phyloP scores from a whole-genome alignment of 768 basidiomycete species.

The Floccularia luteovirens region DNA sequence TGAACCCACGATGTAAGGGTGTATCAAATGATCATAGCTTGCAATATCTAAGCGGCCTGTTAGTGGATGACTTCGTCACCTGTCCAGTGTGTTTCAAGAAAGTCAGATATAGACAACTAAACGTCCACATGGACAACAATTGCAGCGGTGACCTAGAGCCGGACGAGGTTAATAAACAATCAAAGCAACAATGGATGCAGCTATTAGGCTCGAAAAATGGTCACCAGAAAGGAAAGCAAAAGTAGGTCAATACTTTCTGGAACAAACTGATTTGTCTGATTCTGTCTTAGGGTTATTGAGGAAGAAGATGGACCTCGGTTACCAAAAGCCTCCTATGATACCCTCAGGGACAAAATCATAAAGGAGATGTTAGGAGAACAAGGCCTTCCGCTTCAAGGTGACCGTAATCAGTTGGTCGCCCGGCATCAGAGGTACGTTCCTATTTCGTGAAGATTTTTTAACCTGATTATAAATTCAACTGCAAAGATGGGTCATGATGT shows the following conservation, averaged over 20 bases:
- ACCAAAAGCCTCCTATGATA: constrained; percentile 59
- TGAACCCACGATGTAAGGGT: constrained; percentile 12
- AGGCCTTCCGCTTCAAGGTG: constrained; percentile 42
- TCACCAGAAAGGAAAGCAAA: constrained; percentile 24
- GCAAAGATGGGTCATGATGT: constrained; percentile 59
- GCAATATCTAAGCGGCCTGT: neutral
- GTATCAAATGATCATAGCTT: neutral
- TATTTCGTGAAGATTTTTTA: neutral
- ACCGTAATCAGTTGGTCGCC: constrained; percentile 39
- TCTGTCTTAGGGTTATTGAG: constrained; percentile 3
- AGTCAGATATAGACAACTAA: constrained; percentile 43
- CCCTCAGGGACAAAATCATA: constrained; percentile 53
- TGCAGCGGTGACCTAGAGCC: constrained; percentile 30
- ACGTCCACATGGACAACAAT: constrained; percentile 58
- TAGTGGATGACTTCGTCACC: constrained; percentile 31
- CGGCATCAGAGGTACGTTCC: constrained; percentile 52
- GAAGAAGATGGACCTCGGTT: constrained; percentile 35
- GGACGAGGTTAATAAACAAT: constrained; percentile 14
- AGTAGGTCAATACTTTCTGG: constrained; percentile 14
- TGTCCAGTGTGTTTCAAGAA: constrained; percentile 57
- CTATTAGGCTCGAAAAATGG: constrained; percentile 35
- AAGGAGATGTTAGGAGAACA: constrained; percentile 48
- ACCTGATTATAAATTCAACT: neutral
- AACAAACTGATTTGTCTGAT: neutral
- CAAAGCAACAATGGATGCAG: constrained; percentile 36